Evolutionary conservation across 768 basidiomycete genomes (phyloP).

Genomic region (Tephrocybe sp.): DNA sequence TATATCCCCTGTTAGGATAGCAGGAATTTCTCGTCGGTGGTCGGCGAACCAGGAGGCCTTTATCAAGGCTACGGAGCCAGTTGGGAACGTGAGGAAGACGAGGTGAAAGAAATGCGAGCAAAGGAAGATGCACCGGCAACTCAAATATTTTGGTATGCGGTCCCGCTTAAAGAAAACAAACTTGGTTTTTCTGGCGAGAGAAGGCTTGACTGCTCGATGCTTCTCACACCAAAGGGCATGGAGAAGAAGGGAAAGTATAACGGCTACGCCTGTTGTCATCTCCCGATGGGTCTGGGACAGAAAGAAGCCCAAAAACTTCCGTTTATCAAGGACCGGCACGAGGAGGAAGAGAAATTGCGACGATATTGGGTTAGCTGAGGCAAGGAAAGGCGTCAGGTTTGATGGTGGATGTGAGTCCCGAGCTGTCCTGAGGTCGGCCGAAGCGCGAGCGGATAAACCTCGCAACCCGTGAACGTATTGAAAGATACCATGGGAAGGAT

Average conservation of each 20-base stretch:
- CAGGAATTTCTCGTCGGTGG: background rate
- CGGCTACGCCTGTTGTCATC: slow-evolving; percentile 3
- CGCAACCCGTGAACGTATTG: background rate
- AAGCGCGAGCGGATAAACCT: slow-evolving; percentile 8
- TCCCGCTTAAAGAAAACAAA: slow-evolving; percentile 3
- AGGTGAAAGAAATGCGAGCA: background rate
- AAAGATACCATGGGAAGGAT: background rate
- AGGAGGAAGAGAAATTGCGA: background rate
- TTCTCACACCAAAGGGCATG: background rate
- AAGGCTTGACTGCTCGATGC: slow-evolving; percentile 1
- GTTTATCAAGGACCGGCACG: slow-evolving; percentile 5
- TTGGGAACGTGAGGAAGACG: background rate
- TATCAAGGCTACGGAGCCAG: too few relatives aligned
- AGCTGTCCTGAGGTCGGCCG: too few relatives aligned
- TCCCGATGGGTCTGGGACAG: background rate
- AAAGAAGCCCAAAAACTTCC: background rate
- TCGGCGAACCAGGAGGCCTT: background rate
- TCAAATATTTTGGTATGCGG: slow-evolving; percentile 1
- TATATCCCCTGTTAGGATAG: slow-evolving; percentile 16
- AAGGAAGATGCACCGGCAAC: background rate
- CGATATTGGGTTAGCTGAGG: background rate
- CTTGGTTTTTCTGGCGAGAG: background rate
- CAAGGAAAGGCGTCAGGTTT: background rate
- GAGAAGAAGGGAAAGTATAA: background rate
- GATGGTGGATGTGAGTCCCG: background rate